Conservation (phyloP, 2,329 filamentous ascomycete genomes). For the Escovopsis sp. region DNA sequence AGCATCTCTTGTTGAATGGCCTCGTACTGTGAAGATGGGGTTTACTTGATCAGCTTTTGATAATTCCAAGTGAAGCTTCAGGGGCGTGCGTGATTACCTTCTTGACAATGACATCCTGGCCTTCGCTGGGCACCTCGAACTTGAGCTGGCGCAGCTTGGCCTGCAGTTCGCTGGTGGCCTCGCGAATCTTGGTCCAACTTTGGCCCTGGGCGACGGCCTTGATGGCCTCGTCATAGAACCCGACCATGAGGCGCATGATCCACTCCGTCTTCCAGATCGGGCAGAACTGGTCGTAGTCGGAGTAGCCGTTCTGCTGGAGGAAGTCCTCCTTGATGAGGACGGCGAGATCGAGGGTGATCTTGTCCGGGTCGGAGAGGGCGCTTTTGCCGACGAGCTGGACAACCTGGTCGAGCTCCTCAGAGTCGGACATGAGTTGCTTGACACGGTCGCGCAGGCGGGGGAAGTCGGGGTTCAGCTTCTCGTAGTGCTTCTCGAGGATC, state of each 20-base stretch:
- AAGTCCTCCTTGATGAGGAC: constrained; percentile 95
- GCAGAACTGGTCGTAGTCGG: constrained; percentile 97
- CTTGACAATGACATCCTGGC: constrained; percentile 64
- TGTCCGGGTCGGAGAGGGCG: constrained; percentile 87
- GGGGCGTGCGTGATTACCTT: no score
- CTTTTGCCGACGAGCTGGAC: constrained; percentile 98
- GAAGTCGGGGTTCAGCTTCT: constrained; percentile 87
- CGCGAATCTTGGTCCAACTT: constrained; percentile 83
- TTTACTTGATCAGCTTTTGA: constrained; percentile 1
- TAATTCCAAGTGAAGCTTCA: constrained; percentile 9
- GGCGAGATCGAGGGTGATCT: constrained; percentile 92
- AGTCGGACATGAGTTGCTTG: constrained; percentile 84
- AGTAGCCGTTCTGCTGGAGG: constrained; percentile 97
- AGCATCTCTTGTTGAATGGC: constrained; percentile 79
- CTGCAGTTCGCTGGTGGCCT: constrained; percentile 79
- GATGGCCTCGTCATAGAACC: constrained; percentile 92
- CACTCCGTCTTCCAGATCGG: constrained; percentile 99
- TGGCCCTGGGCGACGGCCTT: constrained; percentile 87
- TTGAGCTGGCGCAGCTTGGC: constrained; percentile 79
- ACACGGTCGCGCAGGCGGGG: constrained; percentile 83
- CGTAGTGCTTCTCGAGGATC: constrained; percentile 83
- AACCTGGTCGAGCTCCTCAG: constrained; percentile 94
- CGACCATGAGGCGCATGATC: constrained; percentile 99
- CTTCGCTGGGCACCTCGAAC: constrained; percentile 83
- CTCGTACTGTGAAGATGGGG: constrained; percentile 59